Evolutionary conservation across 1,284 basidiomycete species (phyloP).

Genomic region (Calocybe gambosa): DNA sequence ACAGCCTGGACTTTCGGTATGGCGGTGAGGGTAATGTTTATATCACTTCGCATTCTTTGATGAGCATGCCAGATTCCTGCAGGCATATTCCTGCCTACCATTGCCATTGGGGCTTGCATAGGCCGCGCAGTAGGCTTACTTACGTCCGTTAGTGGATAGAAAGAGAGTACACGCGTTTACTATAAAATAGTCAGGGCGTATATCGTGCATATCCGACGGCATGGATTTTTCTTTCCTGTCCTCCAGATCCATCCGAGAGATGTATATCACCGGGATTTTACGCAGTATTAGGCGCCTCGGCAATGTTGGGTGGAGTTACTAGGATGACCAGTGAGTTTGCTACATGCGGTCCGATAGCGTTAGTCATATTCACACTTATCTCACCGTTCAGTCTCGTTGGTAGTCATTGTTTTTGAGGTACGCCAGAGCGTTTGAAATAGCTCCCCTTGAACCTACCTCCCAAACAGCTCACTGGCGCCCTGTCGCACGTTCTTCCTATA

Average conservation of each 20-base stretch:
- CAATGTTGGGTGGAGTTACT: conserved; percentile 77
- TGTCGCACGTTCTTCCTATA: conserved; percentile 73
- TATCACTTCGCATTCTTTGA: neutral
- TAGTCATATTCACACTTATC: neutral
- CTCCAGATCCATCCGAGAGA: conserved; percentile 57
- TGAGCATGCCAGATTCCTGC: conserved; percentile 48
- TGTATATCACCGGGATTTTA: conserved; percentile 81
- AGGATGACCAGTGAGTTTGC: conserved; percentile 65
- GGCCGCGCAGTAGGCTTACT: conserved; percentile 66
- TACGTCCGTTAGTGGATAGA: conserved; percentile 36
- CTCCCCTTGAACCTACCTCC: conserved; percentile 6
- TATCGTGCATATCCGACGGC: conserved; percentile 56
- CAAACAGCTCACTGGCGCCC: conserved; percentile 57
- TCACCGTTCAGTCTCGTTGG: conserved; percentile 50
- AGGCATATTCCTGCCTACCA: conserved; percentile 70
- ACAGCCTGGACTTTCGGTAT: conserved; percentile 76
- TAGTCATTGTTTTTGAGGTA: conserved; percentile 71
- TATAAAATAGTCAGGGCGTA: conserved; percentile 47
- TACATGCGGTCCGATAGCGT: neutral
- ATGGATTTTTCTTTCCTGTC: conserved; percentile 66
- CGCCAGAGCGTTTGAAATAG: conserved; percentile 6
- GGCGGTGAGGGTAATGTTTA: conserved; percentile 41
- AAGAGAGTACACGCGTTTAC: neutral
- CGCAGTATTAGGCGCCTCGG: conserved; percentile 77
- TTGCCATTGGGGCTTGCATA: conserved; percentile 65